A percentile compares a stretch with the other conserved stretches of the same genome.
These are phyloP conservation scores for Pseudogymnoascus sp. DNA, from an alignment of 2,329 filamentous ascomycete genomes.

Conservation along the genomic window DNA sequence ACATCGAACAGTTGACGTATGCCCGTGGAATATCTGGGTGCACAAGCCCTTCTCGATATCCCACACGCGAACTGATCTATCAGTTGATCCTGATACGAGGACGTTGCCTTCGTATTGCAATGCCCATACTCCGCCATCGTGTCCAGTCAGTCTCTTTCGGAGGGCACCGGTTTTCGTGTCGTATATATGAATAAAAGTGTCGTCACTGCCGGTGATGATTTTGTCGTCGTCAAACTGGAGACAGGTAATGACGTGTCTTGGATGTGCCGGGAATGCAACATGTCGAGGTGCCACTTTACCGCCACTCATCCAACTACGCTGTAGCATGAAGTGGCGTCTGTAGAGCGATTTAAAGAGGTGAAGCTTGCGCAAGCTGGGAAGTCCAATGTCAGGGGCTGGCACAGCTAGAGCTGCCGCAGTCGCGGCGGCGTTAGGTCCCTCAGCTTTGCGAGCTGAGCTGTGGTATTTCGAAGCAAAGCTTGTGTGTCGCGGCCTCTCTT, in stretches of 20 bases:
- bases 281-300: slow-evolving; percentile 78
- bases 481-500: slow-evolving; percentile 19
- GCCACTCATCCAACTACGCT: slow-evolving; percentile 79
- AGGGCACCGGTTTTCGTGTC: slow-evolving; percentile 90
- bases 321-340: slow-evolving; percentile 83
- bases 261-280: slow-evolving; percentile 92
- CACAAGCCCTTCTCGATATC: slow-evolving; percentile 90
- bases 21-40: slow-evolving; percentile 92
- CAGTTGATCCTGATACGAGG: slow-evolving; percentile 90
- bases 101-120: slow-evolving; percentile 93
- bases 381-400: slow-evolving; percentile 70
- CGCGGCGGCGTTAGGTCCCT: slow-evolving; percentile 80
- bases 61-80: slow-evolving; percentile 98
- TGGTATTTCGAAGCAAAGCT: slow-evolving; percentile 20
- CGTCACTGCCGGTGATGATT: slow-evolving; percentile 94
- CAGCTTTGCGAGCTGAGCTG: slow-evolving; percentile 38
- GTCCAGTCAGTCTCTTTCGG: slow-evolving; percentile 75
- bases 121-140: slow-evolving; percentile 97
- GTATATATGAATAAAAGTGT: slow-evolving; percentile 96
- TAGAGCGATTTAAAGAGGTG: slow-evolving; percentile 97
- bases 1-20: slow-evolving; percentile 94
- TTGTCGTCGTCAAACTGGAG: slow-evolving; percentile 97
- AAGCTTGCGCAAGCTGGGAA: slow-evolving; percentile 70
- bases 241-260: slow-evolving; percentile 93
- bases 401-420: slow-evolving; percentile 76